Percentiles rank a stretch among this genome's conserved stretches.
Evolutionary conservation across 1,284 basidiomycete genomes (phyloP).

Genomic region (Ceratobasidium papillatum): DNA sequence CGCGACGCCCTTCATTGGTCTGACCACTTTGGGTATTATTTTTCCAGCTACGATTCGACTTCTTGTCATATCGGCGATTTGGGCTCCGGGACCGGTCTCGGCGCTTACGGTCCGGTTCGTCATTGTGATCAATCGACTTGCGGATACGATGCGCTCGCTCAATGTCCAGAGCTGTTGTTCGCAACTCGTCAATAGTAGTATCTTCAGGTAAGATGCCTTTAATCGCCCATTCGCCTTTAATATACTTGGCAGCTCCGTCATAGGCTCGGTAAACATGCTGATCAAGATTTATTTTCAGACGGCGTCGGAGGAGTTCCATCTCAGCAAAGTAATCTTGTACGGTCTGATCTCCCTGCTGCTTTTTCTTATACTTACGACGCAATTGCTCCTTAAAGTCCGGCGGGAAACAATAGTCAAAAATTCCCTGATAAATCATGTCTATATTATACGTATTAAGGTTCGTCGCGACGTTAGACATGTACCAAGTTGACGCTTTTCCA

Average conservation of each 20-base stretch:
- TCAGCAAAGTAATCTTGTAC: conserved; percentile 47
- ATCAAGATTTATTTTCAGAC: neutral
- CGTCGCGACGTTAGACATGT: conserved; percentile 24
- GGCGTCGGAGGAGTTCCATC: neutral
- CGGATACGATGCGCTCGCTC: conserved; percentile 1
- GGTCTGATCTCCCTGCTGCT: conserved; percentile 42
- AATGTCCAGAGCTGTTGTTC: neutral
- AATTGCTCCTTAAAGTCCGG: conserved; percentile 51
- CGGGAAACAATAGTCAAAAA: conserved; percentile 60
- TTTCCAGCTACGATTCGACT: neutral
- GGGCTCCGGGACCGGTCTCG: neutral
- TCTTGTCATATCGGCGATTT: neutral
- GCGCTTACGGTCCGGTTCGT: neutral
- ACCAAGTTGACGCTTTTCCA: conserved; percentile 17
- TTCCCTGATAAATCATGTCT: neutral
- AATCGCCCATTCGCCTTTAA: neutral
- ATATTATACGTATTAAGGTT: conserved; percentile 3
- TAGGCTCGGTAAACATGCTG: neutral
- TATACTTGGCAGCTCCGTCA: neutral
- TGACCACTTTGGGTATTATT: too few species aligned
- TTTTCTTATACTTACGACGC: conserved; percentile 41
- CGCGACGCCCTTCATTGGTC: too few species aligned
- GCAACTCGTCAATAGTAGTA: neutral
- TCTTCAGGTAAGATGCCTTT: neutral
- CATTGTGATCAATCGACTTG: neutral